Base-by-base conservation (phyloP, 2,329 filamentous ascomycete genomes). In the Monosporascus cannonballus region DNA sequence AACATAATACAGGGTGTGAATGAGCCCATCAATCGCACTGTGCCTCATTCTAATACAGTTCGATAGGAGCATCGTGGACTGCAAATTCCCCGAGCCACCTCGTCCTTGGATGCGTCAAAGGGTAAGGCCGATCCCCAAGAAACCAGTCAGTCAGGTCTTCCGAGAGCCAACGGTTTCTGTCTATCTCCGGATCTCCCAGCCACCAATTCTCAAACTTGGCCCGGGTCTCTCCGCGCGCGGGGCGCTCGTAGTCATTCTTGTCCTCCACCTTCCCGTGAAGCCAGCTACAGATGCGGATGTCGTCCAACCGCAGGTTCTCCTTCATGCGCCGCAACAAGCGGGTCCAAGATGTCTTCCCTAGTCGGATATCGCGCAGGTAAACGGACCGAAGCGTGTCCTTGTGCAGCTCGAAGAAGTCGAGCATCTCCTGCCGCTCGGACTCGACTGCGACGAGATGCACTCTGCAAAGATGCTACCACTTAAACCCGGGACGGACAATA, bases 401-500 rank as follows among this genome's bases (percentile, higher is more conserved):
- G 20, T 48, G 47, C 25, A 48, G 30, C 20, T 48, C 4, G 44
- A 53, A 51, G 22, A 56, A 54, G 6, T 36, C 25, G 22, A 50
- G 18, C 8, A 56, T 15, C n/a, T 56, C 54, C 9, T 51, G 41
- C 34, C 51, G 38, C 17, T 54, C 47, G 15, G 39, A 42, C 15
- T 46, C 15, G 38, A 56, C 48, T 7, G 11, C 22, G 20, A 37
- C 3, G 4, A 54, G 24, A n/a, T 38, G 14, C 34, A 51, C 15
- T 8, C 41, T n/a, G 4, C 49, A 47, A 24, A 56, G 22, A 11
- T 48, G 42, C 11, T 24, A 24, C 51, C 51, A 56, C 20, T n/a
- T 20, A 38, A 46, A 53, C 1, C 22, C 41, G 4, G 36, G 51
- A 24, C 42, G 2, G 20, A 53, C 30, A 17, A 53, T 24, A 4